Percentiles rank a stretch among this genome's conserved stretches.
phyloP scores from a whole-genome alignment of 2,329 filamentous ascomycete genomes.

The Fusarium goolgardi region DNA sequence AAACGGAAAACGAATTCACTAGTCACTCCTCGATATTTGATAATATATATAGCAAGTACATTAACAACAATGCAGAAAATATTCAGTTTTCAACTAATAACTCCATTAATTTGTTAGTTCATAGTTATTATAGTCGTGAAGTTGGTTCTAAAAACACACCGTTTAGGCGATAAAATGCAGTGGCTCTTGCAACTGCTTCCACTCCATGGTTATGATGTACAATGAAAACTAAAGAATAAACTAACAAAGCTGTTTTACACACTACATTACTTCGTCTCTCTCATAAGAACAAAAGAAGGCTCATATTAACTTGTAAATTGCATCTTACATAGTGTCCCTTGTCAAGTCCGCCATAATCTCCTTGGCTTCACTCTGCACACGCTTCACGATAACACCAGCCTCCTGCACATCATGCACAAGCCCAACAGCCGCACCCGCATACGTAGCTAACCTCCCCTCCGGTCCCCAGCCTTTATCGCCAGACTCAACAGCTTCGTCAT shows the following conservation, averaged over 20 bases:
- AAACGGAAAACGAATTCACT: neutral
- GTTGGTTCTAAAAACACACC: neutral
- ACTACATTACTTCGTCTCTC: neutral
- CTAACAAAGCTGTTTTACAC: neutral
- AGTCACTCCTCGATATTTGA: neutral
- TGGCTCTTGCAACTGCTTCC: neutral
- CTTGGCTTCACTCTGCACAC: slow-evolving; percentile 47
- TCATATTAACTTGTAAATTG: neutral
- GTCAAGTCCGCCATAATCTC: slow-evolving; percentile 11
- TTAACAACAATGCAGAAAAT: neutral
- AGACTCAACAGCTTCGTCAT: slow-evolving; percentile 50
- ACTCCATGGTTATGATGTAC: neutral
- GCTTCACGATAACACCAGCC: slow-evolving; percentile 55
- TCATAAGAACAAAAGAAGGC: neutral
- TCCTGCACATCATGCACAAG: slow-evolving; percentile 55
- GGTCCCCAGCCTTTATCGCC: slow-evolving; percentile 62
- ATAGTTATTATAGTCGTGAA: neutral
- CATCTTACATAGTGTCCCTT: neutral
- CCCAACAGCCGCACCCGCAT: slow-evolving; percentile 60
- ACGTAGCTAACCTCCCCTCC: slow-evolving; percentile 61
- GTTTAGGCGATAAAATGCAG: neutral
- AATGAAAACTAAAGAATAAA: neutral
- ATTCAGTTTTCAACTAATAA: neutral
- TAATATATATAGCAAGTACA: neutral
- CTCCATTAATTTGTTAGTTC: too few species aligned